Evolutionary conservation across 768 basidiomycete genomes (phyloP).

Genomic region (Boletus barrowsii): DNA sequence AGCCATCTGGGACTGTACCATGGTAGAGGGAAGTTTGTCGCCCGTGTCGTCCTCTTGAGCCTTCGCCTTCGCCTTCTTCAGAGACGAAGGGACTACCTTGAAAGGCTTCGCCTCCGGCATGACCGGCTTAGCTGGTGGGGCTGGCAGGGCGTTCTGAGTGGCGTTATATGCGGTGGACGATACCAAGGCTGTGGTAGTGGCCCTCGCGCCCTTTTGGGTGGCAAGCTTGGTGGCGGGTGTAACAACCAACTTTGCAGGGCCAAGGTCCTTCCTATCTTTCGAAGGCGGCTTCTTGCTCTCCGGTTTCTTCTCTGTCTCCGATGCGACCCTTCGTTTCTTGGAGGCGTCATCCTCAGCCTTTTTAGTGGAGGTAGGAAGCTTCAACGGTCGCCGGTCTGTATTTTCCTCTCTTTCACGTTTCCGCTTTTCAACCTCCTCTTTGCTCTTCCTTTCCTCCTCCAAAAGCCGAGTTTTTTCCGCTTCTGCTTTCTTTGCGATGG

Average conservation of each 20-base stretch:
- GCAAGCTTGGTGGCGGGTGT: constrained; percentile 25
- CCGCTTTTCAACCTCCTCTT: constrained; percentile 70
- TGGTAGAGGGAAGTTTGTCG: constrained; percentile 54
- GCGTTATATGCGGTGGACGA: constrained; percentile 42
- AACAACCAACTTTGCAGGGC: constrained; percentile 24
- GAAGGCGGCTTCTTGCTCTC: constrained; percentile 60
- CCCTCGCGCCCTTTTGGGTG: constrained; percentile 37
- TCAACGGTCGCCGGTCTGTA: constrained; percentile 65
- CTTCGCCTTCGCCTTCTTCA: constrained; percentile 50
- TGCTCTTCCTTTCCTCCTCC: constrained; percentile 70
- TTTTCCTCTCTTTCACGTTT: constrained; percentile 81
- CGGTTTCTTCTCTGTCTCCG: constrained; percentile 53
- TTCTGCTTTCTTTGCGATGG: constrained; percentile 70
- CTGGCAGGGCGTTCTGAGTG: constrained; percentile 29
- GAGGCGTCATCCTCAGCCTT: constrained; percentile 72
- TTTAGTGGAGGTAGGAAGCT: constrained; percentile 43
- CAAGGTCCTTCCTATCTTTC: constrained; percentile 47
- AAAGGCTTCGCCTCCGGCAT: constrained; percentile 33
- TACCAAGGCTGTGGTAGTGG: constrained; percentile 30
- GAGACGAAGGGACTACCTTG: constrained; percentile 34
- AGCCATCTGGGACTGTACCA: constrained; percentile 68
- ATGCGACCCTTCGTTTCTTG: constrained; percentile 66
- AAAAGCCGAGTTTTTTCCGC: constrained; percentile 63
- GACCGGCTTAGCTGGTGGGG: constrained; percentile 29
- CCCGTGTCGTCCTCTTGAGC: constrained; percentile 48